These are phyloP conservation scores for Tetragonia tetragonoides DNA, from an alignment of 148 eudicot genomes.

Conservation along the genomic window DNA sequence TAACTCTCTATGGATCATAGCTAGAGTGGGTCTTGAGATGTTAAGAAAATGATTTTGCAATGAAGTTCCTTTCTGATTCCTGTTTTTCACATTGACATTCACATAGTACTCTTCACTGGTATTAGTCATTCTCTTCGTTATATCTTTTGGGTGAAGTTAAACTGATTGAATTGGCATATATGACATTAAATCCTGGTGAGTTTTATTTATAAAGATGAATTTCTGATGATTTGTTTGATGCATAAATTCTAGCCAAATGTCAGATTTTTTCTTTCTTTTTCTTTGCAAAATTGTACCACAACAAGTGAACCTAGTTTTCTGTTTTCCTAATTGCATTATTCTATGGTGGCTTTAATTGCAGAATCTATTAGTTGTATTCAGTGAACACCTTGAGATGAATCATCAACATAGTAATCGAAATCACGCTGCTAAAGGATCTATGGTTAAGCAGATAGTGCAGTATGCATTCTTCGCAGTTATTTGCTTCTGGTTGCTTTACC, in stretches of 20 bases:
- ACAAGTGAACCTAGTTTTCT: not conserved
- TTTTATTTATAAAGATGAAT: too few relatives aligned
- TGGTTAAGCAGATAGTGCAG: constrained; percentile 17
- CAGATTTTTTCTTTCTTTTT: not conserved
- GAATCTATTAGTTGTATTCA: not conserved
- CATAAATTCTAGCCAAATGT: not conserved
- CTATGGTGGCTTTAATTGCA: not conserved
- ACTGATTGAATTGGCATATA: not conserved
- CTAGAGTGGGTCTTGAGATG: not conserved
- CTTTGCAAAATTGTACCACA: not conserved
- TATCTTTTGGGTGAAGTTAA: not conserved
- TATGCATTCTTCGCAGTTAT: constrained; percentile 15
- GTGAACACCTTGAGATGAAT: constrained; percentile 9
- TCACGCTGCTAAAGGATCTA: not conserved
- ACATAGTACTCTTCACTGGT: not conserved
- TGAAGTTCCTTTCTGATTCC: not conserved
- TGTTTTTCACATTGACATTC: not conserved
- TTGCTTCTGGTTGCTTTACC: constrained; percentile 29
- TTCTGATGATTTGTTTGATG: not conserved
- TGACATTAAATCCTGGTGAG: not conserved
- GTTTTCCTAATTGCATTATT: not conserved
- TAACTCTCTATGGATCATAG: not conserved
- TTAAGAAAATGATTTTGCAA: not conserved
- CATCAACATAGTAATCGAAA: not conserved
- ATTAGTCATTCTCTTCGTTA: not conserved